These are phyloP conservation scores for Colletotrichum sp. DNA, from an alignment of 2,329 filamentous ascomycete species.

Conservation along the genomic window DNA sequence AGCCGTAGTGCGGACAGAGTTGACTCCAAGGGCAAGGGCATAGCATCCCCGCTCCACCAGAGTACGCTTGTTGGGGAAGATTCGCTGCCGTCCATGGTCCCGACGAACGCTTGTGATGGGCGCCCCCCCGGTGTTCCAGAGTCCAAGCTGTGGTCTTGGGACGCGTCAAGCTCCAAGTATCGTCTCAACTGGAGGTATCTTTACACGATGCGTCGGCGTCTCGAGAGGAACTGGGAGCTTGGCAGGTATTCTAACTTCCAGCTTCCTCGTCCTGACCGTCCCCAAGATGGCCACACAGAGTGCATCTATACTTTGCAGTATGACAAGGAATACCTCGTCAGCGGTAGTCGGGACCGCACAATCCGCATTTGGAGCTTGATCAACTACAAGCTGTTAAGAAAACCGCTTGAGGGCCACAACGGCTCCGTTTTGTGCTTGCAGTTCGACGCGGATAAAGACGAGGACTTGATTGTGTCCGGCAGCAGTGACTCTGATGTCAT, in stretches of 20 bases:
- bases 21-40: conserved; percentile 37
- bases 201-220: conserved; percentile 82
- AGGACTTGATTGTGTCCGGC: conserved; percentile 94
- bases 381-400: conserved; percentile 75
- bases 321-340: conserved; percentile 84
- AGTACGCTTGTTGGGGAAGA: conserved; percentile 29
- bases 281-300: conserved; percentile 84
- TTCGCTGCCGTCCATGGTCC: conserved; percentile 32
- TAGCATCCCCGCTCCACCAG: conserved; percentile 11
- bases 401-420: conserved; percentile 77
- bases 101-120: conserved; percentile 30
- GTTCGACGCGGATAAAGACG: conserved; percentile 85
- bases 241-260: conserved; percentile 87
- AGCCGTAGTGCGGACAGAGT: conserved; percentile 30
- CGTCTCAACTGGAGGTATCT: conserved; percentile 92
- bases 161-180: conserved; percentile 50
- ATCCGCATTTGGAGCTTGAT: conserved; percentile 91
- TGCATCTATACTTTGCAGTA: conserved; percentile 97
- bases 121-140: conserved; percentile 34
- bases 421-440: conserved; percentile 94
- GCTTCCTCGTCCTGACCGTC: conserved; percentile 81
- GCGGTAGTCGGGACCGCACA: conserved; percentile 87
- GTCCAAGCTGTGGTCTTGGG: conserved; percentile 58
- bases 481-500: conserved; percentile 93
- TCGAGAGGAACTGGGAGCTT: conserved; percentile 92